phyloP scores from a whole-genome alignment of 768 basidiomycete genomes.

The Collybia sordida region DNA sequence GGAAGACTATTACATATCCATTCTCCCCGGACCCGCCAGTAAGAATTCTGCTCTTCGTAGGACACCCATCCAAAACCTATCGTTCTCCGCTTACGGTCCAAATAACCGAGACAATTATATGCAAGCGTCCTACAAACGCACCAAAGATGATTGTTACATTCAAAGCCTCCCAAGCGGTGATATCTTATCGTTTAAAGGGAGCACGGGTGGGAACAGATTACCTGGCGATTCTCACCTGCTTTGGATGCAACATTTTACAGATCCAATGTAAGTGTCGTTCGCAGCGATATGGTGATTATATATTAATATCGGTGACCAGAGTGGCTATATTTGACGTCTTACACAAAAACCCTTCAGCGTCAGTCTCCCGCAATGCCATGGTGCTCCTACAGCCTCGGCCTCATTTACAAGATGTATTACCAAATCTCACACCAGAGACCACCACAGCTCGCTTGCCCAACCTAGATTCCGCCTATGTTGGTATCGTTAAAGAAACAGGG shows the following conservation, averaged over 20 bases:
- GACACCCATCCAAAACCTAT: conserved; percentile 72
- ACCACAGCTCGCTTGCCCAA: conserved; percentile 35
- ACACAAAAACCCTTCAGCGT: conserved; percentile 24
- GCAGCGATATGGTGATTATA: background rate
- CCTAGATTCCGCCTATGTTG: conserved; percentile 75
- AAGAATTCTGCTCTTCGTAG: conserved; percentile 22
- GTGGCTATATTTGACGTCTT: conserved; percentile 85
- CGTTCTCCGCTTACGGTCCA: conserved; percentile 91
- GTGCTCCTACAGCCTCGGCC: conserved; percentile 88
- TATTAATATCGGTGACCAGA: conserved; percentile 33
- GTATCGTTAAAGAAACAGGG: conserved; percentile 66
- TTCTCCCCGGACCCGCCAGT: conserved; percentile 56
- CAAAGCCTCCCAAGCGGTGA: conserved; percentile 80
- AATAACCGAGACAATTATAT: conserved; percentile 80
- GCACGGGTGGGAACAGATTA: conserved; percentile 8
- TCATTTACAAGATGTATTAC: conserved; percentile 70
- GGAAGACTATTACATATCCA: conserved; percentile 86
- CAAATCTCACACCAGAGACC: conserved; percentile 43
- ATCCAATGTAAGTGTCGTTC: conserved; percentile 59
- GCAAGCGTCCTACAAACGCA: conserved; percentile 72
- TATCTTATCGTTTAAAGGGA: conserved; percentile 69
- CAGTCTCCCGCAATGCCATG: conserved; percentile 48
- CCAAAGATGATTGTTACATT: conserved; percentile 79
- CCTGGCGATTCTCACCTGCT: conserved; percentile 36
- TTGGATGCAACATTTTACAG: conserved; percentile 61